Base-by-base conservation (phyloP, 2,329 filamentous ascomycete genomes). In the Sporothrix luriei region DNA sequence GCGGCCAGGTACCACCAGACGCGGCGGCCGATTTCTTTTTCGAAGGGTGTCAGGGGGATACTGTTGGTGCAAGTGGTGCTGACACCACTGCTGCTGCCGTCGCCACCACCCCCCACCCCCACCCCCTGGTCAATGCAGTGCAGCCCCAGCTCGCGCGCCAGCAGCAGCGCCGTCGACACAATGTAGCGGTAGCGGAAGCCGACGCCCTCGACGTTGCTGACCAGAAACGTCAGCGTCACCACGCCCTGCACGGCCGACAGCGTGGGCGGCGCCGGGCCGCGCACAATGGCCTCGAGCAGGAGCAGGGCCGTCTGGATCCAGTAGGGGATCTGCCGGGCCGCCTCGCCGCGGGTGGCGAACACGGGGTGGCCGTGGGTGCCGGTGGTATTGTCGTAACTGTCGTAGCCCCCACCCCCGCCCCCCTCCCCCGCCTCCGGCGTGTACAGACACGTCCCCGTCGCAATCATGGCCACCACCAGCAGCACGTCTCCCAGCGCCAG, bases 1-100 rank as follows among this genome's bases (percentile, higher is more conserved):
- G 79, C 77, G 2, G 75, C 76, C 16, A 82, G 70, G 66, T 82
- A 78, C 81, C 81, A 82, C 79, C 79, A 82, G 1, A 80, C 72
- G 1, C 81, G 75, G n/a, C 81, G 75, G 24, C 77, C 79, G 4
- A 80, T 72, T 70, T 82, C 81, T 9, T 33, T 46, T 14, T 62
- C 43, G 6, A 71, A 29, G 7, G 70, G 52, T 10, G n/a, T 62
- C 43, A 46, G 48, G 33, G 33, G 5, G 29, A 4, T 33, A 6
- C 5, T 33, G 29, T 33, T 6, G 29, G 1, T 33, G 29, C 29
- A 1, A 6, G 1, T 6, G 29, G 7, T 33, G 29, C 29, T 33
- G 29, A 4, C 5, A 6, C 5, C 7, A 6, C 29, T 6, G 29
- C 3, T 3, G 29, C 29, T 33, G 5, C 51, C 54, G 21, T 11